Percentiles rank a stretch among this genome's conserved stretches.
phyloP scores from a whole-genome alignment of 2,329 filamentous ascomycete genomes.

The Arachnomyces sp. region DNA sequence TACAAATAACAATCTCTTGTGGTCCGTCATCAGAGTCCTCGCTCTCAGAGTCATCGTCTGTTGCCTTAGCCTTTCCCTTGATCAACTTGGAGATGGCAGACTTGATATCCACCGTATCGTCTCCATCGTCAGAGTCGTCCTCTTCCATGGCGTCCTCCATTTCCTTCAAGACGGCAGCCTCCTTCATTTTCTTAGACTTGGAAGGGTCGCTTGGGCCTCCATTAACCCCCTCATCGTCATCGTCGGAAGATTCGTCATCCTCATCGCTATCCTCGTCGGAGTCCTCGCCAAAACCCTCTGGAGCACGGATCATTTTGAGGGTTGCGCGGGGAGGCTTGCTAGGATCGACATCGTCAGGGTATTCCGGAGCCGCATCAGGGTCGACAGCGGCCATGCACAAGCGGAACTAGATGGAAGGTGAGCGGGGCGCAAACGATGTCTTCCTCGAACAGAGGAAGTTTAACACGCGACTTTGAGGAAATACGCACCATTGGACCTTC shows the following conservation, averaged over 20 bases:
- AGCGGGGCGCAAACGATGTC: slow-evolving; percentile 2
- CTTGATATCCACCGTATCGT: slow-evolving; percentile 45
- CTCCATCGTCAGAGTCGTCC: slow-evolving; percentile 63
- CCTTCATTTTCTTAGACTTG: slow-evolving; percentile 80
- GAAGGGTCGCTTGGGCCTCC: slow-evolving; percentile 84
- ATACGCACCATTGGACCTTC: slow-evolving; percentile 73
- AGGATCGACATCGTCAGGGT: slow-evolving; percentile 54
- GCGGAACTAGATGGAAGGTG: slow-evolving; percentile 58
- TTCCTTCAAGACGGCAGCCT: slow-evolving; percentile 67
- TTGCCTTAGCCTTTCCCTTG: slow-evolving; percentile 62
- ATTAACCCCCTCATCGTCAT: slow-evolving; percentile 66
- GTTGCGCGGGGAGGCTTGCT: slow-evolving; percentile 66
- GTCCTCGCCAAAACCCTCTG: slow-evolving; percentile 59
- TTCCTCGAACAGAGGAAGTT: slow-evolving; percentile 18
- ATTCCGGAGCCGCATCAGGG: slow-evolving; percentile 66
- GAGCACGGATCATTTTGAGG: slow-evolving; percentile 78
- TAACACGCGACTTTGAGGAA: slow-evolving; percentile 2
- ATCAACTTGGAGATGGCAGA: slow-evolving; percentile 48
- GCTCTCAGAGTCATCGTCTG: slow-evolving; percentile 54
- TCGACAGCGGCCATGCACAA: slow-evolving; percentile 99
- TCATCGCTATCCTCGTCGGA: slow-evolving; percentile 45
- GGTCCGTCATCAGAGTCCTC: slow-evolving; percentile 49
- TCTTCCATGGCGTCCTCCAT: slow-evolving; percentile 60
- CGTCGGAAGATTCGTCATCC: no score
- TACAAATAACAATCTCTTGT: slow-evolving; percentile 88